These are phyloP conservation scores for Cryptococcus depauperatus DNA, from an alignment of 1,284 basidiomycete genomes.

Conservation along the genomic window DNA sequence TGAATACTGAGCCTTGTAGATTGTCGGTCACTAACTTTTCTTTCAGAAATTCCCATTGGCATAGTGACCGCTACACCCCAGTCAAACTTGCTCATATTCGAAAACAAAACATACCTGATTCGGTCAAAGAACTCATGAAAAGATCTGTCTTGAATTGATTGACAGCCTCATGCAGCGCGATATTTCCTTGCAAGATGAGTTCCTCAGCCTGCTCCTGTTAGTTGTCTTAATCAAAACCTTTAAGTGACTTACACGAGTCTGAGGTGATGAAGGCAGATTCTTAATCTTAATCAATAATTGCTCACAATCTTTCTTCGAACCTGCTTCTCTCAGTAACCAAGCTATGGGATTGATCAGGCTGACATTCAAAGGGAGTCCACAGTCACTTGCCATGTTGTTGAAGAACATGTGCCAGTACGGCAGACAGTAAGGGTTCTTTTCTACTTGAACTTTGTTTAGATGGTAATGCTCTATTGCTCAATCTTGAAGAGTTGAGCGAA, in stretches of 20 bases:
- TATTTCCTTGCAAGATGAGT: constrained; percentile 60
- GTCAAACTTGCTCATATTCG: background rate
- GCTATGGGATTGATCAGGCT: constrained; percentile 48
- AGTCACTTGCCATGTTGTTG: constrained; percentile 60
- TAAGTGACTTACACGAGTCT: constrained; percentile 20
- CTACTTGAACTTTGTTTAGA: constrained; percentile 24
- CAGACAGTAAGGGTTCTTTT: constrained; percentile 59
- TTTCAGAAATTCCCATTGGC: constrained; percentile 64
- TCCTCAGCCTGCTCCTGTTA: constrained; percentile 55
- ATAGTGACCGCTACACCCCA: constrained; percentile 64
- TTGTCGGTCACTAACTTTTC: constrained; percentile 43
- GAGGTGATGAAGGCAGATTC: constrained; percentile 20
- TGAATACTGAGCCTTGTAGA: constrained; percentile 56
- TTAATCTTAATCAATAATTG: constrained; percentile 52
- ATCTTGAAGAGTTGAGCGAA: constrained; percentile 10
- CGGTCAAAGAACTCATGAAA: constrained; percentile 73
- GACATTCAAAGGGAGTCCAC: background rate
- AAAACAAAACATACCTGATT: constrained; percentile 54
- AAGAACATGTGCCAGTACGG: constrained; percentile 58
- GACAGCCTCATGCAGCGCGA: constrained; percentile 66
- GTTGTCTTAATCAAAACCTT: background rate
- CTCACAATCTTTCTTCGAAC: constrained; percentile 51
- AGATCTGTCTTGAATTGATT: constrained; percentile 70
- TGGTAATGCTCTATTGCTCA: constrained; percentile 36
- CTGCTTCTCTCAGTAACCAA: constrained; percentile 60